Evolutionary conservation across 225 moss, liverwort and hornwort species (phyloP), one percentile per base, ranked within the genome.

Genomic region (Climacium dendroides): DNA sequence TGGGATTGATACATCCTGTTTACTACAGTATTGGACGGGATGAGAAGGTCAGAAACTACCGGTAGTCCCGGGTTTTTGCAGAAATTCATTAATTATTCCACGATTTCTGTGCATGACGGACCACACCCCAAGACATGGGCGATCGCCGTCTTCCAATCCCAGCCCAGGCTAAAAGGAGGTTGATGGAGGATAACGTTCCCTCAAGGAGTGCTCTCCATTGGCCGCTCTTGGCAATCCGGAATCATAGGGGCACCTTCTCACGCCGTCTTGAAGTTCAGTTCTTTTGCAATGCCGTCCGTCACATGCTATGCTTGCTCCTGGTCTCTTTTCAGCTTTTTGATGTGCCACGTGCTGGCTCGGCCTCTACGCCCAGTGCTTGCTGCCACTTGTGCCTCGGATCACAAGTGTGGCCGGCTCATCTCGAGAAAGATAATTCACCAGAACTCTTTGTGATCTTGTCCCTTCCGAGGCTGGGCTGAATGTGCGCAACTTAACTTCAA

Each of bases 121-220:
- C 69, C 80, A 60, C 78, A 88, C 82, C 63, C 71, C 65, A 35
- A 78, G 54, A 54, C 48, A 55, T n/a, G 75, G n/a, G 79, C 83
- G 88, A 79, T 90, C 74, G 18, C 82, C 83, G 47, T 82, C 90
- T 79, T 63, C 85, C 86, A 91, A 91, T 91, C 87, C 66, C 76
- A 80, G 76, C 20, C n/a, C 54, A 66, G 72, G 64, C 64, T 73
- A 24, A 82, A n/a, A 83, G 47, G 83, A 79, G 86, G 72, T 73
- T 19, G 55, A 74, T 85, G 77, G 78, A 88, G 90, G 92, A 92
- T 90, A 92, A 89, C 89, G 90, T 89, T 74, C 43, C 58, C 54
- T 59, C n/a, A 63, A 79, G 30, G 41, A 74, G 86, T 50, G 81
- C 45, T 84, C 65, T 37, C 85, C 84, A 92, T 89, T 90, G 90